A percentile compares a stretch with the other conserved stretches of the same genome.
These are phyloP conservation scores for Scleroderma bovista DNA, from an alignment of 768 basidiomycete genomes.

Conservation along the genomic window DNA sequence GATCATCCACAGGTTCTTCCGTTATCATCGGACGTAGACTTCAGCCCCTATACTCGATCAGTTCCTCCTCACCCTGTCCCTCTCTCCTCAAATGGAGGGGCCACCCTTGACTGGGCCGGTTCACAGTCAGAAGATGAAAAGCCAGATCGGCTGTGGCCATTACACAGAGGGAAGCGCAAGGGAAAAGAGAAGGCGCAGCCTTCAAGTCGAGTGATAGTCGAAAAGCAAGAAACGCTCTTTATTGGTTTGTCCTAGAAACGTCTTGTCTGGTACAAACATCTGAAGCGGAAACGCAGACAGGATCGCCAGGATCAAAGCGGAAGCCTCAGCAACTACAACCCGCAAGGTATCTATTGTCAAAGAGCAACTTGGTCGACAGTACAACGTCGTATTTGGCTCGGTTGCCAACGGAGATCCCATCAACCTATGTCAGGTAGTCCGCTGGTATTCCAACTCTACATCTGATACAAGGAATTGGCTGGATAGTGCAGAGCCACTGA, in stretches of 20 bases:
- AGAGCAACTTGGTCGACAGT: conserved; percentile 63
- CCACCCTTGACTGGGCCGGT: conserved; percentile 73
- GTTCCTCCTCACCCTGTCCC: conserved; percentile 59
- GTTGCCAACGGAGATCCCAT: conserved; percentile 29
- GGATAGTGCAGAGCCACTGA: conserved; percentile 62
- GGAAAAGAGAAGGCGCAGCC: conserved; percentile 45
- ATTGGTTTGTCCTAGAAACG: conserved; percentile 39
- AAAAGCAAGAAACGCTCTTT: conserved; percentile 57
- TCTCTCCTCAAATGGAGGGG: conserved; percentile 60
- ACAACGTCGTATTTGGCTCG: conserved; percentile 45
- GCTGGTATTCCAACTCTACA: conserved; percentile 57
- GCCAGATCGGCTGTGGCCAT: conserved; percentile 58
- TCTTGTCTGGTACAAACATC: not conserved
- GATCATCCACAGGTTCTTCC: conserved; percentile 13
- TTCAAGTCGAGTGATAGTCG: conserved; percentile 39
- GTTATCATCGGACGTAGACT: conserved; percentile 51
- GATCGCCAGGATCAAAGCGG: conserved; percentile 46
- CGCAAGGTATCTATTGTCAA: conserved; percentile 60
- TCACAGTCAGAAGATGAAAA: conserved; percentile 48
- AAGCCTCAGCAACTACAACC: conserved; percentile 46
- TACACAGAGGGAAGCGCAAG: conserved; percentile 47
- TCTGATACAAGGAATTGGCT: conserved; percentile 43
- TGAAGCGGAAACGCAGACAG: conserved; percentile 39
- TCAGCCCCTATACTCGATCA: conserved; percentile 56
- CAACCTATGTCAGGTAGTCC: conserved; percentile 46